A percentile compares a stretch with the other conserved stretches of the same genome.
phyloP scores from a whole-genome alignment of 2,329 filamentous ascomycete genomes.

The Diaporthe sp. region DNA sequence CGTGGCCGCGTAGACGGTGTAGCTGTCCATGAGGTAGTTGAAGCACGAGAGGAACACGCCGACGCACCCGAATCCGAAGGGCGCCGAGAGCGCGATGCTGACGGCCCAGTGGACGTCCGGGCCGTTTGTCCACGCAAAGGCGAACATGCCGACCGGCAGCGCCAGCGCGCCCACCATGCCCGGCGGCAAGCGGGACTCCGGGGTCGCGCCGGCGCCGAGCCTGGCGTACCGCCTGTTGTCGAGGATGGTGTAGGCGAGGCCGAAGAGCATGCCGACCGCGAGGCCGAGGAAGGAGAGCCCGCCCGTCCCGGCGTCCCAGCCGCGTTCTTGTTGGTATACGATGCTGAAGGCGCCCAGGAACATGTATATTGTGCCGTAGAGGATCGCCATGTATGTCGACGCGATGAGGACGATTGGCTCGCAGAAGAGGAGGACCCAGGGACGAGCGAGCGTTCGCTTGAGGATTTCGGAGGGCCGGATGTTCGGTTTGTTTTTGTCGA shows the following conservation, averaged over 20 bases:
- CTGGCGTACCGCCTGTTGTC: slow-evolving; percentile 68
- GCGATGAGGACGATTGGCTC: slow-evolving; percentile 77
- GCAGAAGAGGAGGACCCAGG: slow-evolving; percentile 74
- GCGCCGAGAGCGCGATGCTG: slow-evolving; percentile 53
- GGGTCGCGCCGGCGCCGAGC: slow-evolving; percentile 58
- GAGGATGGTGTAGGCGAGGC: slow-evolving; percentile 64
- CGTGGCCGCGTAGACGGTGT: slow-evolving; percentile 83
- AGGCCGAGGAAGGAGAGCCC: slow-evolving; percentile 76
- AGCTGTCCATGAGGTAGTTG: slow-evolving; percentile 78
- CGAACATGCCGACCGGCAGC: slow-evolving; percentile 24
- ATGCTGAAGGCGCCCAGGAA: slow-evolving; percentile 70
- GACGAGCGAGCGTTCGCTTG: slow-evolving; percentile 69
- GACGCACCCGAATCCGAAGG: slow-evolving; percentile 63
- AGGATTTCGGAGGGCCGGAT: slow-evolving; percentile 61
- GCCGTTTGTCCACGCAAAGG: slow-evolving; percentile 32
- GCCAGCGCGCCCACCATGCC: slow-evolving; percentile 70
- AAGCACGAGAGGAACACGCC: slow-evolving; percentile 75
- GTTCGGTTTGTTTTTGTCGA: neutral
- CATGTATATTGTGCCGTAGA: slow-evolving; percentile 68
- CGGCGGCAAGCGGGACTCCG: slow-evolving; percentile 73
- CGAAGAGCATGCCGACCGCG: slow-evolving; percentile 71
- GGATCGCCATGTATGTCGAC: slow-evolving; percentile 73
- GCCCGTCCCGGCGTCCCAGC: slow-evolving; percentile 70
- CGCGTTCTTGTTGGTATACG: slow-evolving; percentile 71
- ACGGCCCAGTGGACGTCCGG: slow-evolving; percentile 51